Evolutionary conservation across 768 basidiomycete genomes (phyloP), one percentile per base, ranked within the genome.

Genomic region (Porpolomopsis calyptriformis): DNA sequence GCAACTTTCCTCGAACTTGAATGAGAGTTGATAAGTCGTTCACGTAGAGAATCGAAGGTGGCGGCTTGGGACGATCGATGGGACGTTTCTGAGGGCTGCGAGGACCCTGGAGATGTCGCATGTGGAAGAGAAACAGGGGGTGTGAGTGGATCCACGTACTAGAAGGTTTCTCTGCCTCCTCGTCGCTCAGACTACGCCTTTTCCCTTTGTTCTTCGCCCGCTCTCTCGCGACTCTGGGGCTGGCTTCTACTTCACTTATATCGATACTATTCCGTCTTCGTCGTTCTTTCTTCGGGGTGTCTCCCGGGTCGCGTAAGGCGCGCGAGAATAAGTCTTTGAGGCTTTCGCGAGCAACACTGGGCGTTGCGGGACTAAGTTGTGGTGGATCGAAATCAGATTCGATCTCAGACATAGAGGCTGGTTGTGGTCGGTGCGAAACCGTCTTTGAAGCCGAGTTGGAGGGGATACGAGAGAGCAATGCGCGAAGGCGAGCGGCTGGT

Each of bases 281-380:
- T 51, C 66, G 61, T 18, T 49, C 55, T 58, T 79, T 85, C 56
- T 72, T 70, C 2, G 84, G 80, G 4, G 80, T 82, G 52, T 74
- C 71, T 2, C 76, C 80, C 1, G 81, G 72, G 18, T 81, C 78
- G 31, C 78, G 75, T 39, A 78, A 64, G 2, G 78, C 81, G 46
- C 70, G 71, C n/a, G 75, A 74, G 56, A 87, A 84, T 24, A 87
- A 66, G 47, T 76, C 71, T 56, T 70, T 81, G 38, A 86, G 56
- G 57, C 70, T 80, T 52, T 77, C 74, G 39, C 73, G 73, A 14
- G 75, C 73, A 42, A 73, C 54, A 46, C 74, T 79, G 23, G 71
- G 70, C 7, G 64, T 60, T 27, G 57, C 59, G 41, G 61, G 53
- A 2, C 56, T 64, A 25, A 61, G 60, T 24, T 68, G 65, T 9